Base-by-base conservation (phyloP, 2,329 filamentous ascomycete genomes). In the Neocucurbitaria cava region DNA sequence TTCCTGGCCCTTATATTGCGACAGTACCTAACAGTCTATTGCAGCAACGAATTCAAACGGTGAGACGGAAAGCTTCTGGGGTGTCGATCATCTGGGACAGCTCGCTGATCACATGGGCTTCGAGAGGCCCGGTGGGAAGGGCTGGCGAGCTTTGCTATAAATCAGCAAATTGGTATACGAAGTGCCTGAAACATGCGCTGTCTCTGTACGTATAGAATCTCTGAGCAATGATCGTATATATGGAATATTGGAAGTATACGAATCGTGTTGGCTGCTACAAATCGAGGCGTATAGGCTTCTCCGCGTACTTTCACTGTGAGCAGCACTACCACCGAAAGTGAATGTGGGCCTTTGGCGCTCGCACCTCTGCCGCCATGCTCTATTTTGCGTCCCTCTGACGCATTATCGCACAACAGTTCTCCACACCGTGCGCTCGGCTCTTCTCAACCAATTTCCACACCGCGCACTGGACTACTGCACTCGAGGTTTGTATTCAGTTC, bases 31-130 rank as follows among this genome's bases (percentile, higher is more conserved):
- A 31, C 51, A 24, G 31, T 45, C 8, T 26, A 15, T 1, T 33
- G 3, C 77, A 70, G 85, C 83, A 48, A 84, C 79, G 44, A 84
- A 87, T 68, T 46, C 69, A 6, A 73, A 82, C 46, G 85, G 84
- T 0, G 71, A 82, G 64, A 84, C 69, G 33, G 83, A 87, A 58
- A 72, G 72, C 0, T 87, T 83, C 62, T 88, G 83, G 82, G 85
- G 85, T 0, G 80, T 87, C 13, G 85, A 87, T 74, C 84, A 86
- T 70, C 59, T 88, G 39, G 85, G 81, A 1, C 80, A 82, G 64
- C 74, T 87, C 3, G 76, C 77, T 36, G 78, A 83, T 51, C 81
- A 83, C 67, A 59, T 87, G 53, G 82, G 78, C 1, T 60, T 87
- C 52, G 79, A 86, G 35, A 72, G 69, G 36, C 70, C 71, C 5